These are phyloP conservation scores for Jatropha curcas DNA, from an alignment of 345 rosid genomes.

Conservation along the genomic window DNA sequence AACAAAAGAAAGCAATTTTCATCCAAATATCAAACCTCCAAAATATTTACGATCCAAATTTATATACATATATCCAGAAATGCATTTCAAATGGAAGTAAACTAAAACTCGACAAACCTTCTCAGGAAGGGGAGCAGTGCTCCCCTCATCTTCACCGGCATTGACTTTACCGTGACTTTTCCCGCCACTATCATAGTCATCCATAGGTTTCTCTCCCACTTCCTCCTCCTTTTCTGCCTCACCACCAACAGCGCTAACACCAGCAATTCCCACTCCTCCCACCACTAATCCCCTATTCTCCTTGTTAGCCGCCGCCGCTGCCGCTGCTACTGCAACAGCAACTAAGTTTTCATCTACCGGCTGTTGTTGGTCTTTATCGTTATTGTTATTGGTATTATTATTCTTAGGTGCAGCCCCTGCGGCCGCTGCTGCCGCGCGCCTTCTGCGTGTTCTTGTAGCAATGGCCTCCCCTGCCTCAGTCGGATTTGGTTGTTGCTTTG, in stretches of 20 bases:
- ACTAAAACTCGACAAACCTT: constrained; percentile 40
- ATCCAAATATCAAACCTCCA: background rate
- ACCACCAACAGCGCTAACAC: constrained; percentile 16
- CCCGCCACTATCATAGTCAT: constrained; percentile 63
- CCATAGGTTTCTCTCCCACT: constrained; percentile 43
- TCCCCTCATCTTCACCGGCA: constrained; percentile 88
- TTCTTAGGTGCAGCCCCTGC: constrained; percentile 22
- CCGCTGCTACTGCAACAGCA: constrained; percentile 23
- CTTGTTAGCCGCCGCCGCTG: constrained; percentile 23
- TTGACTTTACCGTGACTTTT: constrained; percentile 68
- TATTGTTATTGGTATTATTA: constrained; percentile 10
- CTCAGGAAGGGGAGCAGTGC: constrained; percentile 86
- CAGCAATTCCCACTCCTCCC: background rate
- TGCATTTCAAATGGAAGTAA: background rate
- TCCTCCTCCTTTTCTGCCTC: constrained; percentile 36
- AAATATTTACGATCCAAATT: background rate
- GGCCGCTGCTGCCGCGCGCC: constrained; percentile 54
- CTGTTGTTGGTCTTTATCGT: constrained; percentile 10
- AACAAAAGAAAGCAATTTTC: background rate
- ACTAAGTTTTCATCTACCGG: constrained; percentile 33
- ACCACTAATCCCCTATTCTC: constrained; percentile 26
- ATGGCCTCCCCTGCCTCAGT: constrained; percentile 49
- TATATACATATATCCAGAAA: background rate
- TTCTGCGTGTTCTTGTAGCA: constrained; percentile 48
- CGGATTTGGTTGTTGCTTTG: constrained; percentile 30